Base-by-base conservation (phyloP, 805 yeast genomes). In the Debaryomyces maramus region DNA sequence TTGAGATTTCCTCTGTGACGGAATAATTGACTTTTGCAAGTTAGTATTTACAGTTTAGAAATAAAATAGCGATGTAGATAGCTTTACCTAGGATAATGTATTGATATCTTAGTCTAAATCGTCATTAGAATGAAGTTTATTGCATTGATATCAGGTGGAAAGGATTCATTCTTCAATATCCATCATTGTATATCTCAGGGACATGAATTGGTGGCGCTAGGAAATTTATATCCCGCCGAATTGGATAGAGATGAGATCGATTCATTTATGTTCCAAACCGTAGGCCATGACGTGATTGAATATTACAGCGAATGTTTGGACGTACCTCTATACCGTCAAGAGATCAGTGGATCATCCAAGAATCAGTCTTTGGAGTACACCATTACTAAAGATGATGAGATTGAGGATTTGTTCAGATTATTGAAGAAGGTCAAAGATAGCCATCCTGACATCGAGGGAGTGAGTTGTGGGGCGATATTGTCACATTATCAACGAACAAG, bases 241-340 rank as follows among this genome's bases (percentile, higher is more conserved):
- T 7, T 39, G 16, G 54, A 55, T 33, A 43, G 42, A n/a, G 64
- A 63, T 49, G 99, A 93, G 60, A 65, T 93, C 39, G 97, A 93
- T 59, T 87, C 96, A 39, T 91, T 84, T 56, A 93, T 93, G 99
- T 93, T 87, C 61, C 99, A 93, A 63, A 93, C 99, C 0, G 98
- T 93, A 6, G 99, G 99, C 0, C 93, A 86, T 60, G 87, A 85
- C 46, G 78, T 85, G 3, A 71, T 93, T 2, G 73, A 77, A 0
- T 61, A 67, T 38, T 88, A 90, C 54, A 66, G 76, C 3, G 72
- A 81, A 44, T 86, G 96, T 53, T 65, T 86, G 30, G 90, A 80
- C 6, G 79, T 85, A 1, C 98, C 99, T 0, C 63, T 93, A 57
- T 88, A 83, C 53, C 65, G 96, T 36, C 78, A 75, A 5, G 70